Conservation (phyloP, 371 early-diverging fungal species). For the Mucor saturninus region DNA sequence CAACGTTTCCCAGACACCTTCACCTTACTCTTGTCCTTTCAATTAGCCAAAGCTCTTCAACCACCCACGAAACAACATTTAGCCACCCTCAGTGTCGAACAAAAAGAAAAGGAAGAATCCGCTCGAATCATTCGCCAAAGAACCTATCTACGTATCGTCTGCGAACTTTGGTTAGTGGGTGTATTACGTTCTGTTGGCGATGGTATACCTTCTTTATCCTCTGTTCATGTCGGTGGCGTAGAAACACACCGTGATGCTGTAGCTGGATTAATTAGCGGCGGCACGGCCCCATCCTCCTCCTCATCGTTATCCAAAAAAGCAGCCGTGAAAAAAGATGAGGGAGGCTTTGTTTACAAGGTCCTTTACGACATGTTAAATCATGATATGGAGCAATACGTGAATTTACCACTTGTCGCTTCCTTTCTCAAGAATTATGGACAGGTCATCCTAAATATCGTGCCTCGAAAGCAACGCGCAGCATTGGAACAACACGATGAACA, state of each 20-base stretch:
- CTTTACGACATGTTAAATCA: slow-evolving; percentile 49
- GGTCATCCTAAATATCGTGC: slow-evolving; percentile 56
- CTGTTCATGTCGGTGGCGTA: slow-evolving; percentile 55
- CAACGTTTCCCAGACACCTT: slow-evolving; percentile 88
- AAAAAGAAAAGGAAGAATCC: slow-evolving; percentile 86
- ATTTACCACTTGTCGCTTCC: slow-evolving; percentile 76
- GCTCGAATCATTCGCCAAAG: slow-evolving; percentile 73
- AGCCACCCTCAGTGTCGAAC: slow-evolving; percentile 68
- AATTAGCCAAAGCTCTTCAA: slow-evolving; percentile 60
- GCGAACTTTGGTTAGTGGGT: slow-evolving; percentile 87
- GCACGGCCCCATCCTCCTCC: background rate
- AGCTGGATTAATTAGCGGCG: slow-evolving; percentile 53
- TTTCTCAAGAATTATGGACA: slow-evolving; percentile 77
- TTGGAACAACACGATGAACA: slow-evolving; percentile 40
- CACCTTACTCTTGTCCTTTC: slow-evolving; percentile 66
- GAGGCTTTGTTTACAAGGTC: slow-evolving; percentile 40
- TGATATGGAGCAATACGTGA: slow-evolving; percentile 63
- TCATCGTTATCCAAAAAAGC: slow-evolving; percentile 20
- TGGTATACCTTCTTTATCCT: slow-evolving; percentile 57
- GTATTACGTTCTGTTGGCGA: slow-evolving; percentile 75
- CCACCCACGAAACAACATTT: slow-evolving; percentile 61
- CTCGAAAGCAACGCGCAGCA: slow-evolving; percentile 57
- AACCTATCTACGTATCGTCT: slow-evolving; percentile 71
- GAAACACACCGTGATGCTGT: slow-evolving; percentile 60
- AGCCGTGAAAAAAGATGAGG: slow-evolving; percentile 25